Evolutionary conservation across 108 stramenopile genomes (phyloP).

Genomic region (Hondaea fermentalgiana): DNA sequence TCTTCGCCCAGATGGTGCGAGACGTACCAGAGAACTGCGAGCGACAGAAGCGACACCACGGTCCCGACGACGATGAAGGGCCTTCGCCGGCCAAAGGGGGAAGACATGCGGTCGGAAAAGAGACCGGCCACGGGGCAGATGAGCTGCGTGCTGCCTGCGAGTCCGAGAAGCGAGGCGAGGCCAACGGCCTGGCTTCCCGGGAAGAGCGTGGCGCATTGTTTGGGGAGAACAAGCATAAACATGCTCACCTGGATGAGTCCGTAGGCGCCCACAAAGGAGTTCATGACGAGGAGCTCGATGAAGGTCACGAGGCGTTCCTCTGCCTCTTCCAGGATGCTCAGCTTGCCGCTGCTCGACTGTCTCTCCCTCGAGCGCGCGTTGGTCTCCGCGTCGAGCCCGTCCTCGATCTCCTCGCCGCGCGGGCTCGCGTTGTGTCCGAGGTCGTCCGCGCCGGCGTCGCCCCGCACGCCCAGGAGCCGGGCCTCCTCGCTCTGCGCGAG

Average conservation of each 20-base stretch:
- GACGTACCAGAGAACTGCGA: not conserved
- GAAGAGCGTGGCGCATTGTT: not conserved
- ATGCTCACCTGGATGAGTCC: constrained; percentile 5
- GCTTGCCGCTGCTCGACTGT: too few species aligned
- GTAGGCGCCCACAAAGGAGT: constrained; percentile 10
- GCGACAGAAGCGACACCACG: not conserved
- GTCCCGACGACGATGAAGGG: constrained; percentile 4
- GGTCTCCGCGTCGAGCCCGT: too few species aligned
- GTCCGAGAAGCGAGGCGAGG: not conserved
- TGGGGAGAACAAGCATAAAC: constrained; percentile 3
- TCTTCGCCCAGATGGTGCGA: not conserved
- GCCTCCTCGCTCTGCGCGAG: too few species aligned
- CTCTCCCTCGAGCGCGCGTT: too few species aligned
- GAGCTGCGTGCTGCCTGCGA: constrained; percentile 14
- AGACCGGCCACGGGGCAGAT: constrained; percentile 2
- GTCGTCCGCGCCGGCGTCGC: too few species aligned
- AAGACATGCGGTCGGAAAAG: not conserved
- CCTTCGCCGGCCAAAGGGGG: not conserved
- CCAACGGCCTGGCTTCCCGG: not conserved
- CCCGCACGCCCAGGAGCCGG: too few species aligned
- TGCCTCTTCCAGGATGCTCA: not conserved
- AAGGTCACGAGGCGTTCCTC: not conserved
- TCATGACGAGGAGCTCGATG: not conserved
- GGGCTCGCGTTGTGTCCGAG: too few species aligned
- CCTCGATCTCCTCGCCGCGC: too few species aligned